A percentile compares a stretch with the other conserved stretches of the same genome.
These are phyloP conservation scores for Goffeauzyma gilvescens DNA, from an alignment of 768 basidiomycete species.

Conservation along the genomic window DNA sequence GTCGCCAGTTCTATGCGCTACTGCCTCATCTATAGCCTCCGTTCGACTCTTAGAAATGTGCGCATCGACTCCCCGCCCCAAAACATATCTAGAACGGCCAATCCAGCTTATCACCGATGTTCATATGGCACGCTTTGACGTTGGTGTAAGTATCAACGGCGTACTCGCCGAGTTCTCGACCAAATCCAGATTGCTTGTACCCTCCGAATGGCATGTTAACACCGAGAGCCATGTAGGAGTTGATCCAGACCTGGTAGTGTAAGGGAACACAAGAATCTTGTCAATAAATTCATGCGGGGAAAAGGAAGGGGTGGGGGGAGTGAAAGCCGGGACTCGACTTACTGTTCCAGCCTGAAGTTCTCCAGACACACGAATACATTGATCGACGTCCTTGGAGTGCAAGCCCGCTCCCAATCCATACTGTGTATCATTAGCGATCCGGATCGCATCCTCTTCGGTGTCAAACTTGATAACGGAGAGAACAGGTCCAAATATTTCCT, in stretches of 20 bases:
- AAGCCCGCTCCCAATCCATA: slow-evolving; percentile 83
- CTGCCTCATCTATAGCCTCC: too few relatives aligned
- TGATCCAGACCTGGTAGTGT: slow-evolving; percentile 85
- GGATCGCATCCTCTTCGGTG: slow-evolving; percentile 3
- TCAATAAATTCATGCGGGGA: slow-evolving; percentile 43
- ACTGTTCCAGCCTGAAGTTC: slow-evolving; percentile 57
- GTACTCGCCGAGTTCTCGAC: slow-evolving; percentile 62
- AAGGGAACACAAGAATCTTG: too few relatives aligned
- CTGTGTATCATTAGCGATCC: slow-evolving; percentile 32
- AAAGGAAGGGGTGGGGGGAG: too few relatives aligned
- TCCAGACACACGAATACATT: slow-evolving; percentile 53
- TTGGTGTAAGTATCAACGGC: slow-evolving; percentile 46
- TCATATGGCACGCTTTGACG: slow-evolving; percentile 50
- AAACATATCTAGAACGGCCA: too few relatives aligned
- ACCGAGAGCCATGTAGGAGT: slow-evolving; percentile 44
- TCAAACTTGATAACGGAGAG: slow-evolving; percentile 6
- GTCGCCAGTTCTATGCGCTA: too few relatives aligned
- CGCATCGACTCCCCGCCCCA: too few relatives aligned
- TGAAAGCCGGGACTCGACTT: too few relatives aligned
- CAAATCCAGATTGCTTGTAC: slow-evolving; percentile 65
- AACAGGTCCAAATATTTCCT: slow-evolving; percentile 12
- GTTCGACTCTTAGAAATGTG: too few relatives aligned
- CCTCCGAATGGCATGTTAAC: slow-evolving; percentile 81
- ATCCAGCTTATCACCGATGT: too few relatives aligned
- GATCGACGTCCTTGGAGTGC: slow-evolving; percentile 58